phyloP scores from a whole-genome alignment of 768 basidiomycete species.

The Naganishia friedmannii region DNA sequence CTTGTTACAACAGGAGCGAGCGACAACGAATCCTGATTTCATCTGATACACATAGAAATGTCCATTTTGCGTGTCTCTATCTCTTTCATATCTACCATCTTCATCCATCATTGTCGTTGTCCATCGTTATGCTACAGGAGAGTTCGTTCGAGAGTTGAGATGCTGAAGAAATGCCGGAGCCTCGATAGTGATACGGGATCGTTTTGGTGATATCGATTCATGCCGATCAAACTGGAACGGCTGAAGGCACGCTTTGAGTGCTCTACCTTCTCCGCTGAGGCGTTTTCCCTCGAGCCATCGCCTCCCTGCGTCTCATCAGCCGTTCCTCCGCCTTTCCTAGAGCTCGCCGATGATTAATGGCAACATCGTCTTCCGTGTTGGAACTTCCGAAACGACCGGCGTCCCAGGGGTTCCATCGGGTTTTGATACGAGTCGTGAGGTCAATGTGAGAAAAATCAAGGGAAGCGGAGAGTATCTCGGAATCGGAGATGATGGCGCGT shows the following conservation, averaged over 20 bases:
- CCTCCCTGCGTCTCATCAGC: neutral
- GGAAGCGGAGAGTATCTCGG: neutral
- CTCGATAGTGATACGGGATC: slow-evolving; percentile 7
- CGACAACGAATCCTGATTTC: no score
- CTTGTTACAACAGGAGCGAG: neutral
- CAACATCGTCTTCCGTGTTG: neutral
- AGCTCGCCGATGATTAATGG: neutral
- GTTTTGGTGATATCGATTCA: neutral
- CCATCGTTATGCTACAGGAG: slow-evolving; percentile 8
- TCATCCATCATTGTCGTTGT: neutral
- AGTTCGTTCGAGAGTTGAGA: neutral
- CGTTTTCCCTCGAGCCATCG: neutral
- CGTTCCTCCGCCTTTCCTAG: neutral
- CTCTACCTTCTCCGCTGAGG: slow-evolving; percentile 15
- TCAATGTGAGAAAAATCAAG: neutral
- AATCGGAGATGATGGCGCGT: neutral
- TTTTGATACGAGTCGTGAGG: neutral
- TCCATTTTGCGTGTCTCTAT: neutral
- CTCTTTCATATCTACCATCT: neutral
- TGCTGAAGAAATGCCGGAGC: neutral
- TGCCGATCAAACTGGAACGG: slow-evolving; percentile 6
- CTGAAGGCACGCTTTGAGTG: neutral
- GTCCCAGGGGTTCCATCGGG: neutral
- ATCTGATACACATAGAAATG: neutral
- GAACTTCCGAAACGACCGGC: neutral